Base-by-base conservation (phyloP, 805 yeast genomes). In the Wickerhamomyces bisporus region DNA sequence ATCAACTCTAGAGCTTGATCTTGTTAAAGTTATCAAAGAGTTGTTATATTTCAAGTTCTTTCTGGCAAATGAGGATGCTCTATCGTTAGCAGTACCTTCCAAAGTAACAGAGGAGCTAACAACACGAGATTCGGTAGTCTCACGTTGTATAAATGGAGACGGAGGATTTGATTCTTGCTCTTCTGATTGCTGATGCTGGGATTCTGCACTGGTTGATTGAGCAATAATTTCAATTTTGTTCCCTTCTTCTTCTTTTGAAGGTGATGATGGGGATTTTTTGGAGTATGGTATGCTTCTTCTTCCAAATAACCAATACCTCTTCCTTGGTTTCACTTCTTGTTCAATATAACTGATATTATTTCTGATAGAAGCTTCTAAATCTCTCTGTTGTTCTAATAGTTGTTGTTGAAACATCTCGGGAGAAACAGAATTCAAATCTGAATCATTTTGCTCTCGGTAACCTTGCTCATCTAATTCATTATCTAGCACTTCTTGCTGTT, bases 281-380 rank as follows among this genome's bases (percentile, higher is more conserved):
- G 14, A 12, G n/a, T 31, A 7, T 14, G 17, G 15, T n/a, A 27
- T n/a, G 30, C 7, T 26, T 26, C 39, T 40, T 14, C 25, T 37
- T 17, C 47, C 47, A 30, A 43, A 44, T 7, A 43, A 27, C 49
- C 47, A 43, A 18, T 39, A 45, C 15, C 36, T 33, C 21, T 30
- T 37, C 14, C 36, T 39, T 19, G 36, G 35, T 24, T 30, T 23
- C 2, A 26, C 35, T 10, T 30, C 24, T n/a, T 16, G 20, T n/a
- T 39, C 44, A 32, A 45, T 41, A 19, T 47, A 41, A 16, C 41
- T 44, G 9, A 45, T 43, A 18, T 42, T 27, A 16, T 33, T 12
- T 15, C 12, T 20, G 6, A 39, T 16, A 3, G 40, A 32, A 13
- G 16, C 20, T 23, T 40, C 44, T 20, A 41, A 26, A 5, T 36